These are phyloP conservation scores for Penicillium sclerotiorum DNA, from an alignment of 2,329 filamentous ascomycete species.

Conservation along the genomic window DNA sequence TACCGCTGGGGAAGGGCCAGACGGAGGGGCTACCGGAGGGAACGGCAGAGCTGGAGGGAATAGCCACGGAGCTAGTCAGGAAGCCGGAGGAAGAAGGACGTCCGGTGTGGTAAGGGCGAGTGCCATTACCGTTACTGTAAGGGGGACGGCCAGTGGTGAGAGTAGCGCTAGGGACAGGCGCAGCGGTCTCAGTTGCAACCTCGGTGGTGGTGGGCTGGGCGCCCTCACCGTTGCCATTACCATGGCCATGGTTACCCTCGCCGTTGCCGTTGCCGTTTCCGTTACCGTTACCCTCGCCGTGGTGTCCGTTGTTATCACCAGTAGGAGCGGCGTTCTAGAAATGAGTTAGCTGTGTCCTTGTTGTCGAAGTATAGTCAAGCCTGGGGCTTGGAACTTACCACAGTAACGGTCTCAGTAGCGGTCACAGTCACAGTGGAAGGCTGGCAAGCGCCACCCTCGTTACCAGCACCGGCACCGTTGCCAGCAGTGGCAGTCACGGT, in stretches of 20 bases:
- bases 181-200: constrained; percentile 6
- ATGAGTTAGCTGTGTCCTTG: background rate
- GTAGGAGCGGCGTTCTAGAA: constrained; percentile 9
- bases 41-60: constrained; percentile 32
- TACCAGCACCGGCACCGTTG: background rate
- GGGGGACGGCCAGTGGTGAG: constrained; percentile 17
- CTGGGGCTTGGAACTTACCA: background rate
- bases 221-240: constrained; percentile 3
- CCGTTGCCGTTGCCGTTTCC: constrained; percentile 5
- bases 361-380: background rate
- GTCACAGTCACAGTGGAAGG: constrained; percentile 10
- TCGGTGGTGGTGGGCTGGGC: constrained; percentile 9
- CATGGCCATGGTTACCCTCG: background rate
- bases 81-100: constrained; percentile 2
- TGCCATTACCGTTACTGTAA: constrained; percentile 26
- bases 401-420: constrained; percentile 8
- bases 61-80: constrained; percentile 9
- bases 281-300: background rate
- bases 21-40: constrained; percentile 7
- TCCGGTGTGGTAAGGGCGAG: constrained; percentile 13
- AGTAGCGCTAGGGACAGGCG: constrained; percentile 14
- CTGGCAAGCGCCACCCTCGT: constrained; percentile 1
- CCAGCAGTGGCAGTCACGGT: constrained; percentile 13
- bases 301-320: background rate
- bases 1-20: constrained; percentile 1